Evolutionary conservation across 805 yeast species (phyloP).

Genomic region (Candida fluviatilis): DNA sequence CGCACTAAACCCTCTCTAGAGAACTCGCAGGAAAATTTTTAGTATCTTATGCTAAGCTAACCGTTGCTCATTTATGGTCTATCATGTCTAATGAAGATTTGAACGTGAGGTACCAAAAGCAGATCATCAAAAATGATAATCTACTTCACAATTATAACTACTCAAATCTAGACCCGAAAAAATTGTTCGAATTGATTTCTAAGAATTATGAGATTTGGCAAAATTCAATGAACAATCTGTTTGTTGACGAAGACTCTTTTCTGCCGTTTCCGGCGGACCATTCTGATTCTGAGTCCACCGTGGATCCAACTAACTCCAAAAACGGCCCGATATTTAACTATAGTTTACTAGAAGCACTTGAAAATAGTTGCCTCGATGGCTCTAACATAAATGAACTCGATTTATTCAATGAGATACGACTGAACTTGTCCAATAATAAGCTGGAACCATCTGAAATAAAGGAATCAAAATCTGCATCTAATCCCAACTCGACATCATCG

Average conservation of each 20-base stretch:
- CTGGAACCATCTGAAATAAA: not conserved
- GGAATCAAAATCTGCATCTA: too few species aligned
- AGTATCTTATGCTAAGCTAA: not conserved
- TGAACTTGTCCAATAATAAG: slow-evolving; percentile 1
- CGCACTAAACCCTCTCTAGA: too few species aligned
- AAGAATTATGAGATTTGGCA: slow-evolving; percentile 39
- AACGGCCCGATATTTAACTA: slow-evolving; percentile 21
- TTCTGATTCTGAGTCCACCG: slow-evolving; percentile 1
- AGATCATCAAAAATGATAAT: not conserved
- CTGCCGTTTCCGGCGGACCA: slow-evolving; percentile 28
- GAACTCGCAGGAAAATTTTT: not conserved
- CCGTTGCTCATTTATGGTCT: not conserved
- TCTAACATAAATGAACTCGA: not conserved
- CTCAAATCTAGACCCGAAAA: slow-evolving; percentile 18
- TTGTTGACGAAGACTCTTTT: slow-evolving; percentile 20
- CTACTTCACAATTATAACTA: slow-evolving; percentile 1
- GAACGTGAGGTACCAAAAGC: not conserved
- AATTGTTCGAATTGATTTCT: slow-evolving; percentile 27
- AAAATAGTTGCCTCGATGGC: slow-evolving; percentile 14
- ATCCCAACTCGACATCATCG: too few species aligned
- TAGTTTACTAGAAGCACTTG: slow-evolving; percentile 27
- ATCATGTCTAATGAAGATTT: not conserved
- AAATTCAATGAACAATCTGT: slow-evolving; percentile 24
- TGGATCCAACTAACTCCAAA: slow-evolving; percentile 5
- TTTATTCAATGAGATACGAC: slow-evolving; percentile 1